These are phyloP conservation scores for Penicillium fuscoglaucum DNA, from an alignment of 2,329 filamentous ascomycete species.

Conservation along the genomic window DNA sequence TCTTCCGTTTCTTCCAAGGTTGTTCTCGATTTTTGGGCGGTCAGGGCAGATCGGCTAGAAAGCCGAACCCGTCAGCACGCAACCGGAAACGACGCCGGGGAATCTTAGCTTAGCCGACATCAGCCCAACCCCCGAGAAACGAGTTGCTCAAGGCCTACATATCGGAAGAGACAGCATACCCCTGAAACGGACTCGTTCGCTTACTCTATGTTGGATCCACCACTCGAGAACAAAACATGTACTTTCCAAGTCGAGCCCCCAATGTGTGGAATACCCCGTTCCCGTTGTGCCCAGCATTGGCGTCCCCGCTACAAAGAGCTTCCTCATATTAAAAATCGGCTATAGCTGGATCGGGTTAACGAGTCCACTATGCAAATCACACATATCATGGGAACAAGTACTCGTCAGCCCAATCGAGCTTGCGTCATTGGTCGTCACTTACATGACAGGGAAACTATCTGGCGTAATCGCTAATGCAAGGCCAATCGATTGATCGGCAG, in stretches of 20 bases:
- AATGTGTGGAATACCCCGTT: conserved; percentile 3
- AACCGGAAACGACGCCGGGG: conserved; percentile 5
- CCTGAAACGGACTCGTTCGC: background rate
- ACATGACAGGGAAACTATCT: background rate
- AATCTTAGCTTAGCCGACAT: conserved; percentile 6
- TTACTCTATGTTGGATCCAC: background rate
- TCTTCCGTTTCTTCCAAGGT: background rate
- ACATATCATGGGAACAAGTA: conserved; percentile 3
- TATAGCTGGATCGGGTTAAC: conserved; percentile 1
- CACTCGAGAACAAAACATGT: conserved; percentile 6
- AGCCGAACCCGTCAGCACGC: conserved; percentile 13
- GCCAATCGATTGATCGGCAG: conserved; percentile 9
- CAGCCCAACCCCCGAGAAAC: background rate
- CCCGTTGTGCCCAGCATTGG: conserved; percentile 4
- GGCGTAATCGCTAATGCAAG: background rate
- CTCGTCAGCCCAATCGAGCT: background rate
- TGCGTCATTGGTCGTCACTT: background rate
- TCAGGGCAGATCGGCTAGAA: conserved; percentile 15
- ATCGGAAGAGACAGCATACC: background rate
- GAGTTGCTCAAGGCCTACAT: background rate
- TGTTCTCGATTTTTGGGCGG: background rate
- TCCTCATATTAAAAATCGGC: background rate
- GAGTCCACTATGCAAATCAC: background rate
- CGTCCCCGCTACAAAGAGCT: background rate
- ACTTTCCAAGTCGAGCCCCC: background rate